Evolutionary conservation across 1,284 basidiomycete genomes (phyloP).

Genomic region (Erythrobasidium hasegawianum): DNA sequence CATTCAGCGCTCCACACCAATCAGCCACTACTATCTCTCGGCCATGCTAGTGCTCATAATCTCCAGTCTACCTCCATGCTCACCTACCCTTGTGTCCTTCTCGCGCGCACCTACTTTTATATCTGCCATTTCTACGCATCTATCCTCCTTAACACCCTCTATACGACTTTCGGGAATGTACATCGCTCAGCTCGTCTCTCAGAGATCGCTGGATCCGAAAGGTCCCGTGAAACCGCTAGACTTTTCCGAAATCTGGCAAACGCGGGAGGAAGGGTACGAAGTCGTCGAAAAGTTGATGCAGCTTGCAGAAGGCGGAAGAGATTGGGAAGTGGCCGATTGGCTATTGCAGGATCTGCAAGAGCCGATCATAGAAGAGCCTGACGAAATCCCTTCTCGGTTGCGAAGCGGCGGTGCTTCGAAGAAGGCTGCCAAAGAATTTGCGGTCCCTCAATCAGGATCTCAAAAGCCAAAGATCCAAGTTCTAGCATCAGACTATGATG

Average conservation of each 20-base stretch:
- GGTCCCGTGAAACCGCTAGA: slow-evolving; percentile 60
- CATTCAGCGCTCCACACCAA: neutral
- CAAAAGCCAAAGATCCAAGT: slow-evolving; percentile 13
- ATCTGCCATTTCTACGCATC: slow-evolving; percentile 67
- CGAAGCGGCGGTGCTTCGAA: neutral
- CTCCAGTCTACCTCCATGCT: slow-evolving; percentile 59
- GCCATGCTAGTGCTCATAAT: slow-evolving; percentile 63
- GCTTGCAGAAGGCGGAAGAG: slow-evolving; percentile 45
- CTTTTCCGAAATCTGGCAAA: slow-evolving; percentile 76
- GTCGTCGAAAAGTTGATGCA: slow-evolving; percentile 44
- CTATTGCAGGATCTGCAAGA: slow-evolving; percentile 32
- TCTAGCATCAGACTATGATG: slow-evolving; percentile 19
- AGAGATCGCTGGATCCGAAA: slow-evolving; percentile 46
- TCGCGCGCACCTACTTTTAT: slow-evolving; percentile 63
- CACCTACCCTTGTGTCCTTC: slow-evolving; percentile 50
- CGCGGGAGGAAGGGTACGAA: slow-evolving; percentile 61
- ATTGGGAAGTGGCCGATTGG: slow-evolving; percentile 55
- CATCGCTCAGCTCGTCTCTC: slow-evolving; percentile 66
- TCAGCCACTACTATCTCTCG: slow-evolving; percentile 59
- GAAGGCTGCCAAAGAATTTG: too few relatives aligned
- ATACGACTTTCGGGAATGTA: slow-evolving; percentile 91
- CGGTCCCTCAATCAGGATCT: neutral
- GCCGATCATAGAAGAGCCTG: neutral
- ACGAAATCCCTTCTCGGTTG: neutral
- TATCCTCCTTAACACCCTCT: slow-evolving; percentile 69